Conservation (phyloP, 495 filamentous ascomycete species). For the Penicillium crystallinum region DNA sequence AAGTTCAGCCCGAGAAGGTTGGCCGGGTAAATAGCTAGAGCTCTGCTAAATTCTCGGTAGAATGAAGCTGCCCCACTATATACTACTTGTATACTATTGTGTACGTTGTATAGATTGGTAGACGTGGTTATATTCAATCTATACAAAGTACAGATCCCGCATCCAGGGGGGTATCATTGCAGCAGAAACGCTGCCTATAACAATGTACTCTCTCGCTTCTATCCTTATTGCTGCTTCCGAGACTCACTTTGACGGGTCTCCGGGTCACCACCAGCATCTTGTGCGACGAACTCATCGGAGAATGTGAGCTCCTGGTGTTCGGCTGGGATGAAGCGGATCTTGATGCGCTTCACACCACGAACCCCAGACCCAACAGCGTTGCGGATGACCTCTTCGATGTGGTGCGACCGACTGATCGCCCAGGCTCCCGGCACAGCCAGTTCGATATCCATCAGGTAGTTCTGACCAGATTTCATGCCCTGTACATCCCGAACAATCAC, state of each 20-base stretch:
- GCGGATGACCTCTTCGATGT: conserved; percentile 67
- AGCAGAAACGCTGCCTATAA: background rate
- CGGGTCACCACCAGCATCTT: conserved; percentile 58
- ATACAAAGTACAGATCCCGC: conserved; percentile 13
- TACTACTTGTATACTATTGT: background rate
- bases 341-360: conserved; percentile 72
- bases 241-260: conserved; percentile 42
- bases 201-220: background rate
- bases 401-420: conserved; percentile 62
- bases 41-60: conserved; percentile 10
- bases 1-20: conserved; percentile 1
- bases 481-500: conserved; percentile 68
- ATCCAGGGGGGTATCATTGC: conserved; percentile 3
- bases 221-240: conserved; percentile 5
- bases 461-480: conserved; percentile 91
- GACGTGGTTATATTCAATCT: conserved; percentile 9
- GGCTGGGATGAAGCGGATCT: conserved; percentile 73
- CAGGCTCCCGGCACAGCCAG: conserved; percentile 68
- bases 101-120: background rate
- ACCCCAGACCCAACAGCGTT: conserved; percentile 65
- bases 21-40: conserved; percentile 6
- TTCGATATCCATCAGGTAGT: conserved; percentile 85
- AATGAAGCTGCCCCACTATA: conserved; percentile 3
- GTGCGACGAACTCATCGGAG: conserved; percentile 73
- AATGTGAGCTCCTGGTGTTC: conserved; percentile 48